Evolutionary conservation across 768 basidiomycete genomes (phyloP).

Genomic region (Amanita pallidorosea): DNA sequence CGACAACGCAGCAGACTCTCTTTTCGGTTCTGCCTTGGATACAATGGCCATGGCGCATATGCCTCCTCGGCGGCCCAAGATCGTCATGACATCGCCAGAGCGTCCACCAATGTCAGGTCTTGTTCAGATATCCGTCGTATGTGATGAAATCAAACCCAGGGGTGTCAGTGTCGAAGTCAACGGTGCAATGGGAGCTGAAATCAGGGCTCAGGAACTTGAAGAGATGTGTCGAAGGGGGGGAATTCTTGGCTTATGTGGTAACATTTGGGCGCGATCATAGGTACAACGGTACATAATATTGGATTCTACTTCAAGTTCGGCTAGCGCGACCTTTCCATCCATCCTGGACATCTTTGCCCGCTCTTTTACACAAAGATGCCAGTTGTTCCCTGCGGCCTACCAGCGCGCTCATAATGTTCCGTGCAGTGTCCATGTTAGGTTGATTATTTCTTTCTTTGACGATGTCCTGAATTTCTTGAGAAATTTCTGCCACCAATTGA

Average conservation of each 20-base stretch:
- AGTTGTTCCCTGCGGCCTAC: no score
- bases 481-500: no score
- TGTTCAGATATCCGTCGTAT: constrained; percentile 53
- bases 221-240: constrained; percentile 69
- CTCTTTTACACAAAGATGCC: no score
- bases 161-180: constrained; percentile 48
- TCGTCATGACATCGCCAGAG: constrained; percentile 60
- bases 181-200: constrained; percentile 46
- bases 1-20: constrained; percentile 21
- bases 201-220: constrained; percentile 47
- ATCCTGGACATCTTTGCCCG: no score
- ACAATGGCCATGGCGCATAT: constrained; percentile 23
- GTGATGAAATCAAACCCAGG: constrained; percentile 43
- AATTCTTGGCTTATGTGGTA: constrained; percentile 54
- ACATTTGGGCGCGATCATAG: constrained; percentile 39
- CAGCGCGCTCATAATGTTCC: no score
- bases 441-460: no score
- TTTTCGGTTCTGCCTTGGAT: constrained; percentile 31
- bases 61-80: constrained; percentile 32
- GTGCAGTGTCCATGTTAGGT: no score
- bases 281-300: no score
- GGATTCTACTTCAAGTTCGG: no score
- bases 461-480: no score
- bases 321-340: no score
- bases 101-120: constrained; percentile 53